Evolutionary conservation across 768 basidiomycete genomes (phyloP), one percentile per base, ranked within the genome.

Genomic region (Mycena olivaceomarginata): DNA sequence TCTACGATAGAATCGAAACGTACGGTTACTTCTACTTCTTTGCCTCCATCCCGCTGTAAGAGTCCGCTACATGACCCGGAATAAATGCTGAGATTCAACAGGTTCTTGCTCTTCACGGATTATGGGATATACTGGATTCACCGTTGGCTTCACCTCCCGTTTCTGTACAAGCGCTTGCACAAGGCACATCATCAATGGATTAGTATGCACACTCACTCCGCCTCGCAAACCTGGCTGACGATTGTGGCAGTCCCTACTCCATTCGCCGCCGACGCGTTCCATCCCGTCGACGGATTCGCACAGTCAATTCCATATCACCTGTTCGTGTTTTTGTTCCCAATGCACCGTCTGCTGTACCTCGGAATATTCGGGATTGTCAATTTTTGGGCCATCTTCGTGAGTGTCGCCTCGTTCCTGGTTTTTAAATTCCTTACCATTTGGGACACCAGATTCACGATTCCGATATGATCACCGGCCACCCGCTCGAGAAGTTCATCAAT

Each of bases 101-200:
- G 63, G 41, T 97, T 95, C 90, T 83, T 98, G 73, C 77, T 95
- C 20, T 95, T 96, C 85, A 99, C 98, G 15, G 98, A 99, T 86
- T 96, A 97, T 80, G 88, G 90, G 80, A 96, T 99, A 77, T 99
- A 99, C 84, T 99, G 98, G 97, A 89, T 98, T 22, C 98, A 99
- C 82, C 94, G 98, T 22, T 89, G 91, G 86, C 89, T 98, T 72
- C 98, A 99, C 84, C 87, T 94, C 73, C 98, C 98, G 1, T 70
- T 89, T 51, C 80, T 98, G 72, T 99, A 99, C 90, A 99, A 98
- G 84, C 86, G 89, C 70, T 81, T 99, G 63, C 98, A 99, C 86
- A 99, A 99, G 85, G 97, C 98, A 1, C 98, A 99, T 84, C 98
- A 99, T 90, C 98, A 96, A 86, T 99, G 98, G 98, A 89, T 99